A percentile compares a stretch with the other conserved stretches of the same genome.
Conservation (phyloP, 2,329 filamentous ascomycete species). For the Colletotrichum viniferum region DNA sequence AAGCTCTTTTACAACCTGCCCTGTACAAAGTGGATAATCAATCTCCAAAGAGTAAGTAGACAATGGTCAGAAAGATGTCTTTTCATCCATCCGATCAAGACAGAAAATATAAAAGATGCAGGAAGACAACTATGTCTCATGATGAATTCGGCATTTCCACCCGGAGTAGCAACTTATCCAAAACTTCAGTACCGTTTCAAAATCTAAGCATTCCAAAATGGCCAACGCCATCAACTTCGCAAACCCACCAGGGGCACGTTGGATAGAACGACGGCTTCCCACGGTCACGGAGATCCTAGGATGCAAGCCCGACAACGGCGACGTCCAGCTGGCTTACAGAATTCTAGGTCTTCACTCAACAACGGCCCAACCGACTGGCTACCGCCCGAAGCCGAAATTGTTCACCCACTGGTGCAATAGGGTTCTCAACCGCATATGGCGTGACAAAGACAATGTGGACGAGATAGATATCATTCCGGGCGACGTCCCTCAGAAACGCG, state of each 20-base stretch:
- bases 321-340: neutral
- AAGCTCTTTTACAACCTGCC: neutral
- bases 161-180: neutral
- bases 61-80: neutral
- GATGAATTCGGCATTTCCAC: neutral
- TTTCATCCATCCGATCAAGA: neutral
- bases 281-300: neutral
- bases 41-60: neutral
- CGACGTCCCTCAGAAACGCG: neutral
- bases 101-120: neutral
- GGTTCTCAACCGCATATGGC: neutral
- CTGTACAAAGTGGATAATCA: neutral
- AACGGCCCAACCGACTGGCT: neutral
- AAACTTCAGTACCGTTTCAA: neutral
- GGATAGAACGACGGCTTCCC: neutral
- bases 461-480: neutral
- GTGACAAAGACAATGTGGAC: fast-evolving
- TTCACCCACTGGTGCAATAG: neutral
- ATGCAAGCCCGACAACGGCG: neutral
- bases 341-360: neutral
- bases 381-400: neutral
- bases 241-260: neutral
- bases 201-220: neutral
- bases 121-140: neutral
- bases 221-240: neutral